Percentiles rank a stretch among this genome's conserved stretches.
Evolutionary conservation across 148 eudicot species (phyloP).

Genomic region (Chenopodium album): DNA sequence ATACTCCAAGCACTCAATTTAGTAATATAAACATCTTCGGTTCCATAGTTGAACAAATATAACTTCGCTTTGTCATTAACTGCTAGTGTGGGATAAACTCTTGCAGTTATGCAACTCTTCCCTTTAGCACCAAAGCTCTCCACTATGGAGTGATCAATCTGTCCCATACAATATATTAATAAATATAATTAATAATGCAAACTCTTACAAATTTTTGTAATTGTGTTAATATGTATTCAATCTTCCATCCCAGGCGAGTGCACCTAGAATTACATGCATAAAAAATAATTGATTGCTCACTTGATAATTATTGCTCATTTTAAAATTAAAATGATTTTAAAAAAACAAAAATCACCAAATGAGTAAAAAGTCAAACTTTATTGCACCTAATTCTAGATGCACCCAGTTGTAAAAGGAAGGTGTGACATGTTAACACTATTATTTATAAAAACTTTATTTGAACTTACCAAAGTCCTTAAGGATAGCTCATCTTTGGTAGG

Average conservation of each 20-base stretch:
- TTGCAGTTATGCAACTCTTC: constrained; percentile 54
- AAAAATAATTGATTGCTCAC: too few relatives aligned
- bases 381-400: too few relatives aligned
- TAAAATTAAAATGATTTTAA: too few relatives aligned
- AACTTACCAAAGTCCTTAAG: constrained; percentile 29
- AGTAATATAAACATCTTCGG: constrained; percentile 37
- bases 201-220: not conserved
- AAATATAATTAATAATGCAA: not conserved
- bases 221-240: not conserved
- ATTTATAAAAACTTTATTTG: not conserved
- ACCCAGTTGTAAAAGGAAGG: too few relatives aligned
- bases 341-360: too few relatives aligned
- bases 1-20: constrained; percentile 55
- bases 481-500: constrained; percentile 43
- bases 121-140: constrained; percentile 66
- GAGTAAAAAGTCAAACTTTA: too few relatives aligned
- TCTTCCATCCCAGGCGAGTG: too few relatives aligned
- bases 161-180: not conserved
- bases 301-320: too few relatives aligned
- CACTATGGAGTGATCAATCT: constrained; percentile 66
- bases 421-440: too few relatives aligned
- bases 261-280: too few relatives aligned
- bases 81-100: constrained; percentile 64
- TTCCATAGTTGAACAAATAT: constrained; percentile 59
- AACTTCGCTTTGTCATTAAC: constrained; percentile 40